phyloP scores from a whole-genome alignment of 371 early-diverging fungal genomes.

The Mucor saturninus region DNA sequence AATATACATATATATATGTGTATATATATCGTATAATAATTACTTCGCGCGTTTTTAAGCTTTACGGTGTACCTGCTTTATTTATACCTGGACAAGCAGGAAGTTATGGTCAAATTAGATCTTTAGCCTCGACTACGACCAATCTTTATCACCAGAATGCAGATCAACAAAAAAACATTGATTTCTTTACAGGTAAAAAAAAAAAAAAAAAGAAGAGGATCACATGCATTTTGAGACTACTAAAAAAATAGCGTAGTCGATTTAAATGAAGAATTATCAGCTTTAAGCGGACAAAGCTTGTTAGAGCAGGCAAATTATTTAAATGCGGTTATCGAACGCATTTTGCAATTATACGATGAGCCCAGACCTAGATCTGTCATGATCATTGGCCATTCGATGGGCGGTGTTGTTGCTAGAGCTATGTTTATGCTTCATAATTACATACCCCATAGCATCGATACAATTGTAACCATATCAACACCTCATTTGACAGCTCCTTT shows the following conservation, averaged over 20 bases:
- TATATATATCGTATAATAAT: not conserved
- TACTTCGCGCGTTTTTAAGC: constrained; percentile 13
- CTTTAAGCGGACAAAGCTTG: constrained; percentile 40
- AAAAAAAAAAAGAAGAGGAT: not conserved
- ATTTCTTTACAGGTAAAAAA: constrained; percentile 78
- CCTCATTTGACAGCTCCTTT: constrained; percentile 87
- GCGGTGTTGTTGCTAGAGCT: constrained; percentile 90
- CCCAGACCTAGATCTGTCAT: constrained; percentile 65
- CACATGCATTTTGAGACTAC: too few relatives aligned
- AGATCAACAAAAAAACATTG: constrained; percentile 50
- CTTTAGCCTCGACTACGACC: constrained; percentile 74
- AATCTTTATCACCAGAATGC: constrained; percentile 44
- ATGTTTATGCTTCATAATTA: constrained; percentile 73
- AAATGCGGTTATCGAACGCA: constrained; percentile 79
- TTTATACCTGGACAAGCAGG: constrained; percentile 96
- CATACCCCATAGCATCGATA: constrained; percentile 66
- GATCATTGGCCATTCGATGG: constrained; percentile 95
- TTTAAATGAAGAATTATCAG: constrained; percentile 89
- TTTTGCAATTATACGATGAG: constrained; percentile 60
- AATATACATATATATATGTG: not conserved
- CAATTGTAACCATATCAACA: constrained; percentile 89
- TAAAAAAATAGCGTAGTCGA: constrained; percentile 56
- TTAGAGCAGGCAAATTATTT: constrained; percentile 78
- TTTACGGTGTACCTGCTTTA: constrained; percentile 76
- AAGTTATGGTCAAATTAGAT: constrained; percentile 85